Evolutionary conservation across 768 basidiomycete species (phyloP).

Genomic region (Paxillus rubicundulus): DNA sequence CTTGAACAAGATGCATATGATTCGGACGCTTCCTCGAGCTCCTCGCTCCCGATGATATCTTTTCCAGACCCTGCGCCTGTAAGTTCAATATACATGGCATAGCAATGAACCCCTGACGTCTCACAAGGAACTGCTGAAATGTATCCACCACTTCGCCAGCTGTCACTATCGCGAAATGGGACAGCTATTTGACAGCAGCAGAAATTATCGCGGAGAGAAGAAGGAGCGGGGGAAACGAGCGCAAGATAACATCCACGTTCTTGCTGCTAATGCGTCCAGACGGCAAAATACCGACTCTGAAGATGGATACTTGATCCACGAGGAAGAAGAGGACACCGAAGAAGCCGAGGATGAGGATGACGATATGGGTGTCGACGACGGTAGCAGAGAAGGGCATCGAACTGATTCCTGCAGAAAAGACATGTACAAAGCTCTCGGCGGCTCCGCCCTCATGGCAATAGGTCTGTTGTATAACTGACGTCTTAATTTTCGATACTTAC

Average conservation of each 20-base stretch:
- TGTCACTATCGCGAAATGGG: constrained; percentile 62
- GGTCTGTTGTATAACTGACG: constrained; percentile 40
- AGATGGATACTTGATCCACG: constrained; percentile 11
- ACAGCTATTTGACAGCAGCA: constrained; percentile 51
- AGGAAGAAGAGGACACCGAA: constrained; percentile 13
- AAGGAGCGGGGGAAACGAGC: constrained; percentile 29
- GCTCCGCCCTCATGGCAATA: constrained; percentile 69
- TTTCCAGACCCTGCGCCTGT: constrained; percentile 52
- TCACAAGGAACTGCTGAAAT: constrained; percentile 50
- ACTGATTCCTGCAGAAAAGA: constrained; percentile 35
- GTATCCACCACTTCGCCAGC: constrained; percentile 49
- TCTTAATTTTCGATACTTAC: neutral
- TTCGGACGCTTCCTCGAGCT: constrained; percentile 3
- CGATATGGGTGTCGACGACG: constrained; percentile 7
- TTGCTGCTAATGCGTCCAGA: constrained; percentile 10
- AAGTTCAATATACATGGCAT: constrained; percentile 15
- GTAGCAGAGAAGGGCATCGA: constrained; percentile 1
- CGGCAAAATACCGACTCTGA: constrained; percentile 4
- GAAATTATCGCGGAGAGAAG: constrained; percentile 43
- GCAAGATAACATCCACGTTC: constrained; percentile 21
- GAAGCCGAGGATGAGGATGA: constrained; percentile 16
- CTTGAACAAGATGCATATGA: constrained; percentile 6
- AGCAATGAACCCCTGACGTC: constrained; percentile 8
- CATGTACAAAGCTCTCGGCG: constrained; percentile 77
- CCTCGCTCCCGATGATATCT: constrained; percentile 11